A percentile compares a stretch with the other conserved stretches of the same genome.
phyloP scores from a whole-genome alignment of 345 rosid genomes.

The Boechera stricta region DNA sequence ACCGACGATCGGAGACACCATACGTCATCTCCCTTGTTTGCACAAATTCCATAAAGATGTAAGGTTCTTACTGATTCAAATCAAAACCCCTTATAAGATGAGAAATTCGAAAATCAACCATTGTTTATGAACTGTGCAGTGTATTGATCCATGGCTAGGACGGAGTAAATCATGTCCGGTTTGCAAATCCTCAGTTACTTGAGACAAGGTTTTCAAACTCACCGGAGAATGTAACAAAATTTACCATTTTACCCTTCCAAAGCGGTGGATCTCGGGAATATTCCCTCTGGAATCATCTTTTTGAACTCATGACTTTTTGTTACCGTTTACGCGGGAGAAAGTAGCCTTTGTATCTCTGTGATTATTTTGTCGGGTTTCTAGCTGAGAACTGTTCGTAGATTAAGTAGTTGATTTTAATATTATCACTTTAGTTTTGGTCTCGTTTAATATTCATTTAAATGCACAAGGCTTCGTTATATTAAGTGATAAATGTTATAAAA shows the following conservation, averaged over 20 bases:
- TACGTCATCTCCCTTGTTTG: slow-evolving; percentile 95
- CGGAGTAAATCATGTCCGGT: slow-evolving; percentile 83
- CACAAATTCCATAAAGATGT: slow-evolving; percentile 98
- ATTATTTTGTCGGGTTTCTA: not conserved
- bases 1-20: slow-evolving; percentile 75
- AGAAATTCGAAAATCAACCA: not conserved
- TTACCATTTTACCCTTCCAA: slow-evolving; percentile 18
- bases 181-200: slow-evolving; percentile 81
- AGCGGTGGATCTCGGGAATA: slow-evolving; percentile 5
- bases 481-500: not conserved
- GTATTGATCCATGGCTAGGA: slow-evolving; percentile 94
- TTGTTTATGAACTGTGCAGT: slow-evolving; percentile 54
- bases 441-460: not conserved
- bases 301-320: slow-evolving; percentile 1
- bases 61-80: slow-evolving; percentile 33
- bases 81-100: not conserved
- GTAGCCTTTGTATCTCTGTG: not conserved
- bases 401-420: slow-evolving; percentile 9
- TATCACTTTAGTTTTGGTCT: not conserved
- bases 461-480: not conserved
- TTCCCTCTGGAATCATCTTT: not conserved
- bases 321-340: not conserved
- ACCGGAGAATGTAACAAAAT: not conserved
- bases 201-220: slow-evolving; percentile 24
- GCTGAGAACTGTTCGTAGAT: slow-evolving; percentile 17